Evolutionary conservation across 23 red algal genomes (phyloP).

Genomic region (Agarophyton chilense): DNA sequence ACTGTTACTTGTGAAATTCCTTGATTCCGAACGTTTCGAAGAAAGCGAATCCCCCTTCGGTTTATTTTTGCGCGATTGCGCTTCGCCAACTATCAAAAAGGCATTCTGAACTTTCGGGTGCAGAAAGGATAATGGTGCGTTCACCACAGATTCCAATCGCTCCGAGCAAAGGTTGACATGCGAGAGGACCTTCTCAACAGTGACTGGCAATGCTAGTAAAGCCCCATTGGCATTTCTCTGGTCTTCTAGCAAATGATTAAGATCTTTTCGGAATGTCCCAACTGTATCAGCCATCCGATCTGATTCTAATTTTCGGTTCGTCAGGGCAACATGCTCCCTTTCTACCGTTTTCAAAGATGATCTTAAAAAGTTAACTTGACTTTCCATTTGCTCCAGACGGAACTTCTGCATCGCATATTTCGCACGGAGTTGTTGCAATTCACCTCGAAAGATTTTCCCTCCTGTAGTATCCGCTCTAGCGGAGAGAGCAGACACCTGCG

Average conservation of each 20-base stretch:
- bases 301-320: neutral
- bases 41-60: neutral
- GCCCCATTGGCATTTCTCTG: neutral
- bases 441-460: too few species aligned
- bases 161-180: too few species aligned
- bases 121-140: neutral
- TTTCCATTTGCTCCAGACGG: too few species aligned
- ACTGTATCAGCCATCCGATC: slow-evolving; percentile 8
- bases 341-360: neutral
- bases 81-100: neutral
- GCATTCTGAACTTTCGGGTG: neutral
- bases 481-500: too few species aligned
- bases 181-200: too few species aligned
- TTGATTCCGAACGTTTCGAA: neutral
- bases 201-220: too few species aligned
- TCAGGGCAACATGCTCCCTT: neutral
- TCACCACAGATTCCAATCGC: too few species aligned
- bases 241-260: slow-evolving; percentile 6
- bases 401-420: too few species aligned
- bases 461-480: too few species aligned
- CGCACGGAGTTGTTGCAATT: too few species aligned
- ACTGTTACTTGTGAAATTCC: neutral
- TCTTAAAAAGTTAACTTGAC: too few species aligned
- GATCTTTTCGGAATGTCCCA: neutral
- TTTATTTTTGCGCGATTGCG: neutral